Conservation (phyloP, 345 rosid species). For the Pistacia integerrima region DNA sequence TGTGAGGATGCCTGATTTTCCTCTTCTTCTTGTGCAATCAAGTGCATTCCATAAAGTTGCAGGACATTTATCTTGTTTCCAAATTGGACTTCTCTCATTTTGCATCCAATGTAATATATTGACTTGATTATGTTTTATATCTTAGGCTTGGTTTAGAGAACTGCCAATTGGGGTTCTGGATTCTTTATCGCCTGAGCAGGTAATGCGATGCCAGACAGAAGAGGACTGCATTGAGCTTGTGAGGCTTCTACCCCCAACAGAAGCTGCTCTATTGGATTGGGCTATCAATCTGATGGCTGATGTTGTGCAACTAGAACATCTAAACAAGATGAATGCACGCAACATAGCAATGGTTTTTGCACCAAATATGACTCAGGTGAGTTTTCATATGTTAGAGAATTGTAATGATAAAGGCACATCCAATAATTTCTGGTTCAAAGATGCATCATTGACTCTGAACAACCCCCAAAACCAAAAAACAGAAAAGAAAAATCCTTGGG, state of each 20-base stretch:
- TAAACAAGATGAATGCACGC: slow-evolving; percentile 96
- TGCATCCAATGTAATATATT: not conserved
- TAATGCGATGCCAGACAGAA: slow-evolving; percentile 83
- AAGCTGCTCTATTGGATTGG: slow-evolving; percentile 91
- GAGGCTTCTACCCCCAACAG: slow-evolving; percentile 77
- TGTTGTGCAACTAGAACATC: slow-evolving; percentile 76
- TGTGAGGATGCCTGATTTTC: not conserved
- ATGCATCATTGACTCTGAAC: not conserved
- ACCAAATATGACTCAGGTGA: slow-evolving; percentile 98
- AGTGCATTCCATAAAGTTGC: not conserved
- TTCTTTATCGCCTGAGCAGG: slow-evolving; percentile 76
- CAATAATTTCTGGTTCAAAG: not conserved
- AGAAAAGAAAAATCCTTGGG: not conserved
- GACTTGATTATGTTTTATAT: slow-evolving; percentile 2
- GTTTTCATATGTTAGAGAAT: slow-evolving; percentile 14
- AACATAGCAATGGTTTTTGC: slow-evolving; percentile 96
- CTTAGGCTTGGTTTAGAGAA: slow-evolving; percentile 98
- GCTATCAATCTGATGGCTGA: slow-evolving; percentile 94
- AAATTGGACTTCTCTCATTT: not conserved
- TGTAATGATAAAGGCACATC: not conserved
- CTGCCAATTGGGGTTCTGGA: slow-evolving; percentile 92
- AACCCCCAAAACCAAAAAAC: not conserved
- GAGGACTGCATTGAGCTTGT: slow-evolving; percentile 80
- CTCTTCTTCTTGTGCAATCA: not conserved
- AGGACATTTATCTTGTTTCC: not conserved